phyloP scores from a whole-genome alignment of 345 rosid species.

The Populus simonii region DNA sequence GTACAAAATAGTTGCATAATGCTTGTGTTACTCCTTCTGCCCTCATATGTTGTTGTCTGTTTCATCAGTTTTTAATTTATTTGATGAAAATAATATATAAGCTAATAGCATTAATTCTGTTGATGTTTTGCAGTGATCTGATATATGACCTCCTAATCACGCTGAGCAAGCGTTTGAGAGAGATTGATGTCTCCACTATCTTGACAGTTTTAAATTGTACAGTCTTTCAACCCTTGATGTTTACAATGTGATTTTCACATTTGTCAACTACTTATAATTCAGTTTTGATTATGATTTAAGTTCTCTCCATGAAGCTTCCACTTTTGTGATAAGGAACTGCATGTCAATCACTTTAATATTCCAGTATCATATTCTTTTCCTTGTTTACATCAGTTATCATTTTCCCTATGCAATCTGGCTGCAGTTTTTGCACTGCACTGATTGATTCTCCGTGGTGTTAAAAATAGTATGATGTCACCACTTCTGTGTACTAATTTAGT shows the following conservation, averaged over 20 bases:
- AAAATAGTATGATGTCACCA: neutral
- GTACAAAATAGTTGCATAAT: neutral
- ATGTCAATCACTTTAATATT: neutral
- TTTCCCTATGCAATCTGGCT: neutral
- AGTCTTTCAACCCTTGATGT: neutral
- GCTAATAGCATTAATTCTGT: neutral
- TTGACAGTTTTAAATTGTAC: slow-evolving; percentile 74
- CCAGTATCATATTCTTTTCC: neutral
- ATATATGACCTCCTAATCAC: slow-evolving; percentile 73
- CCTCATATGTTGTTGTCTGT: neutral
- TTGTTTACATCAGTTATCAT: neutral
- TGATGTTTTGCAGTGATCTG: slow-evolving; percentile 60
- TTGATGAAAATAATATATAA: neutral
- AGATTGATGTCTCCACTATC: slow-evolving; percentile 76
- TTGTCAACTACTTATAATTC: neutral
- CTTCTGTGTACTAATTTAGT: neutral
- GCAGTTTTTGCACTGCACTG: too few species aligned
- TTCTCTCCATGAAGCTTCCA: too few species aligned
- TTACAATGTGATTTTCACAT: neutral
- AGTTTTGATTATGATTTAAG: neutral
- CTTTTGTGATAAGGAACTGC: neutral
- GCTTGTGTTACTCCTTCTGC: neutral
- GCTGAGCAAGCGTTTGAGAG: slow-evolving; percentile 66
- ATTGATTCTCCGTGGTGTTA: neutral
- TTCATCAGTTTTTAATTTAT: neutral